Conservation (phyloP, 768 basidiomycete genomes). For the Dioszegia aurantiaca region DNA sequence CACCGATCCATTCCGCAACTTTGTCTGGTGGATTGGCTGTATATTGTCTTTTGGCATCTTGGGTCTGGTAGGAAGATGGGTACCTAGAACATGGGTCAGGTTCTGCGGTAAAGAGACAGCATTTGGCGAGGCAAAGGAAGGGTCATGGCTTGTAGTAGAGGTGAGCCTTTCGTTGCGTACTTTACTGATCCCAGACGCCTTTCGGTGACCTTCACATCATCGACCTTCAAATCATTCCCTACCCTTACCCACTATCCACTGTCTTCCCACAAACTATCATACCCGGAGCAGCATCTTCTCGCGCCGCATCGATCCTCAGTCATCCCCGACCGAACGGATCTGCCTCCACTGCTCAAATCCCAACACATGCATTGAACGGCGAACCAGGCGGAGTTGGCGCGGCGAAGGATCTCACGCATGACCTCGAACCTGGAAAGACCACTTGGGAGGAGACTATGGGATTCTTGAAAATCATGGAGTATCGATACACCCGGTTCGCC, state of each 20-base stretch:
- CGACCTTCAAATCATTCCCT: slow-evolving; percentile 64
- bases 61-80: slow-evolving; percentile 84
- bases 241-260: slow-evolving; percentile 74
- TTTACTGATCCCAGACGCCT: slow-evolving; percentile 62
- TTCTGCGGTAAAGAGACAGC: slow-evolving; percentile 80
- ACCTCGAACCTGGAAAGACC: slow-evolving; percentile 50
- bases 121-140: slow-evolving; percentile 67
- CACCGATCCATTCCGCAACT: slow-evolving; percentile 61
- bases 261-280: slow-evolving; percentile 62
- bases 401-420: slow-evolving; percentile 50
- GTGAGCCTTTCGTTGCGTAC: slow-evolving; percentile 56
- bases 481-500: slow-evolving; percentile 87
- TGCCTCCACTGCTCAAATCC: slow-evolving; percentile 12
- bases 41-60: slow-evolving; percentile 68
- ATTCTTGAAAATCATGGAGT: slow-evolving; percentile 71
- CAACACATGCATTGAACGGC: slow-evolving; percentile 25
- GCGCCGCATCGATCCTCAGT: slow-evolving; percentile 26
- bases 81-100: slow-evolving; percentile 83
- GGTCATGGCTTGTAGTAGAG: slow-evolving; percentile 74
- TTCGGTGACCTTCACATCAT: slow-evolving; percentile 78
- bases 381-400: slow-evolving; percentile 41
- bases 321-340: slow-evolving; percentile 14
- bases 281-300: slow-evolving; percentile 22
- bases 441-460: slow-evolving; percentile 53
- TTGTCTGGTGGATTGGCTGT: slow-evolving; percentile 70